Percentiles rank a stretch among this genome's conserved stretches.
phyloP scores from a whole-genome alignment of 257 asterid species.

The Solanum infundibuliforme region DNA sequence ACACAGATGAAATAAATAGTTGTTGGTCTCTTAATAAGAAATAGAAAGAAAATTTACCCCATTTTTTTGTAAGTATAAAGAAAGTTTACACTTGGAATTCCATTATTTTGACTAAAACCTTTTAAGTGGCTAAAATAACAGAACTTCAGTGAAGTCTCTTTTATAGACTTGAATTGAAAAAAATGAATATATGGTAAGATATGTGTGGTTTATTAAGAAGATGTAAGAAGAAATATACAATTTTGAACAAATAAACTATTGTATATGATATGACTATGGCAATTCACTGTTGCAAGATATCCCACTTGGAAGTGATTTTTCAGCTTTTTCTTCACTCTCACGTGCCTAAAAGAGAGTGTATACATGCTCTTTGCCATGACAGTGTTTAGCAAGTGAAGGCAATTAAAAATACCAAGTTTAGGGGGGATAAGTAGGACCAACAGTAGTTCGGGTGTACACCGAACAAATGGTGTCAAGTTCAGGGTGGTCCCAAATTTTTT shows the following conservation, averaged over 20 bases:
- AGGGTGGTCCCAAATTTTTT: background rate
- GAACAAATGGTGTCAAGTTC: background rate
- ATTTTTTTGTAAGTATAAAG: background rate
- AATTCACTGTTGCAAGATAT: background rate
- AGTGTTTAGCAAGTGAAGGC: background rate
- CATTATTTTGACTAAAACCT: background rate
- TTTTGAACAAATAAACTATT: background rate
- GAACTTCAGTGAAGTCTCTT: background rate
- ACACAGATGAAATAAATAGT: background rate
- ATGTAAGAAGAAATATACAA: background rate
- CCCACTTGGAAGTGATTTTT: background rate
- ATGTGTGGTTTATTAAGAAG: background rate
- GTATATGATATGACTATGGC: background rate
- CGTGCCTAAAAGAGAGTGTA: background rate
- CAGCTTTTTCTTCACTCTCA: background rate
- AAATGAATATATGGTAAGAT: background rate
- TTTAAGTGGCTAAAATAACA: background rate
- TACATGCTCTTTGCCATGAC: background rate
- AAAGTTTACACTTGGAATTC: background rate
- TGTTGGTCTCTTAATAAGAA: background rate
- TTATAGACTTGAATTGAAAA: background rate
- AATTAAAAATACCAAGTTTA: background rate
- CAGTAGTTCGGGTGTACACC: background rate
- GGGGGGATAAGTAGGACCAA: background rate
- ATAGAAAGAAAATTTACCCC: background rate